Evolutionary conservation across 805 yeast genomes (phyloP), one percentile per base, ranked within the genome.

Genomic region (Zygosaccharomyces lentus): DNA sequence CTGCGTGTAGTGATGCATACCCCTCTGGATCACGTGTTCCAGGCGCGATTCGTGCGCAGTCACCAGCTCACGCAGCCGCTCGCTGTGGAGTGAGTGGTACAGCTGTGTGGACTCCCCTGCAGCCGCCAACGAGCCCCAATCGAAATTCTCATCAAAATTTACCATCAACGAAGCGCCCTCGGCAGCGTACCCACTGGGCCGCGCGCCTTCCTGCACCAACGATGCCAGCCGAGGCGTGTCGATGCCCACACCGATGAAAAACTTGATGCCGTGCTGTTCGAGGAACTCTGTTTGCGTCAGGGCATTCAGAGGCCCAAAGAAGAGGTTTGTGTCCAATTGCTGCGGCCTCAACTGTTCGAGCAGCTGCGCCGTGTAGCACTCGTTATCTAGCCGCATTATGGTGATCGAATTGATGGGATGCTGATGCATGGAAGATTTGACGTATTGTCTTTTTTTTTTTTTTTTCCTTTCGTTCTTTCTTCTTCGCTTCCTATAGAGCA

Each of bases 231-330:
- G 57, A 27, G 58, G 59, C 1, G 68, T 61, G 6, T 71, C 65
- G 16, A 71, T 46, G 21, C 60, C 62, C 1, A 69, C 51, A 15
- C 70, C 67, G 23, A 71, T 57, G 39, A 71, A 60, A 46, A 64
- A 66, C 45, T 59, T 65, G 49, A 76, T 69, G 49, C 72, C 71
- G 45, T 71, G 61, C n/a, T 58, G 53, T 15, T 48, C 43, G 8
- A 76, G 52, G 43, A 72, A 69, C 7, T 61, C 64, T 7, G 55
- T 52, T 53, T 73, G 71, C 1, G 69, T 62, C n/a, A 73, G 56
- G 1, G 71, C 64, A 41, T 72, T 63, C 45, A 73, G 51, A 1
- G 80, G 77, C 1, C 81, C 80, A 25, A 76, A 62, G 65, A 71
- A 74, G 2, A 75, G 57, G 37, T 67, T 61, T 15, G 67, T 66